Base-by-base conservation (phyloP, 2,329 filamentous ascomycete genomes). In the Lizonia empirigonia region DNA sequence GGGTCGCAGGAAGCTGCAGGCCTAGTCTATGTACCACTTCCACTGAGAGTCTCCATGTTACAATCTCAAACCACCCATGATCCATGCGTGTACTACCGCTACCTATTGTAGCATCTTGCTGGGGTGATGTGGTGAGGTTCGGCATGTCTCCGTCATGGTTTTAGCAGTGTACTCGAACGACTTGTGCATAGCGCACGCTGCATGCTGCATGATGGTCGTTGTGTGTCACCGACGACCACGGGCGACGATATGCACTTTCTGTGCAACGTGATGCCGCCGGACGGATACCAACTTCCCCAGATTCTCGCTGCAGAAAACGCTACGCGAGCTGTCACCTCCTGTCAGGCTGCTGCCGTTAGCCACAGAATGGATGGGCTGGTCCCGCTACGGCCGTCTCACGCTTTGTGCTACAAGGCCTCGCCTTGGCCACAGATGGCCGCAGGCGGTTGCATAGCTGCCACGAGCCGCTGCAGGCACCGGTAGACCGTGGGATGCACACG, bases 261-360 rank as follows among this genome's bases (percentile, higher is more conserved):
- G 34, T 56, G 49, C 39, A 32, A 59, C 36, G 35, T 53, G 53
- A 51, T 20, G 26, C 50, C 23, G 39, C 22, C 50, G 55, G 60
- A 52, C 63, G 63, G 63, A 24, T 58, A 52, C 29, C 32, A 29
- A 27, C 65, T 54, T 63, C 62, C 58, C 58, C 56, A 59, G 16
- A 50, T 29, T 40, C 13, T 50, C 40, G 33, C 36, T 49, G 35
- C 34, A 38, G 44, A 27, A 44, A 24, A 50, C n/a, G 36, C 45
- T 53, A 47, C 34, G 44, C 53, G 41, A 60, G 38, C 56, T 63
- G 56, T 62, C 56, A 50, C 36, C 27, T 45, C 37, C 30, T 44
- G 34, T 41, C 33, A 45, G 20, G 7, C 42, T 38, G 30, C 19
- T 37, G 37, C 41, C 38, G 36, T 37, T 20, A 37, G 44, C 47